phyloP scores from a whole-genome alignment of 2,329 filamentous ascomycete species.

The Diplodia scrobiculata region DNA sequence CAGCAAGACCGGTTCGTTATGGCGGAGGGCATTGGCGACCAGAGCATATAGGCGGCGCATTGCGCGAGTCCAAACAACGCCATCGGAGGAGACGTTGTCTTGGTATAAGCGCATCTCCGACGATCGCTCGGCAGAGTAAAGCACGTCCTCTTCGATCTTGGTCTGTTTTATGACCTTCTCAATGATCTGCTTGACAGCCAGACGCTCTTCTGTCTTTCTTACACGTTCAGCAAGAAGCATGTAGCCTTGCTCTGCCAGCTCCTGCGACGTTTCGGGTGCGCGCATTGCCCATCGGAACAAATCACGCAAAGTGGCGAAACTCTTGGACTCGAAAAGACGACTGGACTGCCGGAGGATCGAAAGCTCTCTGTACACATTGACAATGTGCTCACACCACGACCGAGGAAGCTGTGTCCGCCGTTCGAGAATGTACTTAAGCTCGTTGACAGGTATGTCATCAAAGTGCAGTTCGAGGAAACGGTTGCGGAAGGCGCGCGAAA shows the following conservation, averaged over 20 bases:
- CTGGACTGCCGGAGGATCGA: slow-evolving; percentile 86
- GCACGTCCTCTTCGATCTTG: slow-evolving; percentile 66
- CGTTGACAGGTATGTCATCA: slow-evolving; percentile 94
- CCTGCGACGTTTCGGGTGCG: slow-evolving; percentile 79
- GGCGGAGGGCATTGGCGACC: slow-evolving; percentile 80
- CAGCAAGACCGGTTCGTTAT: slow-evolving; percentile 90
- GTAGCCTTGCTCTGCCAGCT: slow-evolving; percentile 88
- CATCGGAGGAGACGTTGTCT: slow-evolving; percentile 31
- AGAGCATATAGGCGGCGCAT: slow-evolving; percentile 91
- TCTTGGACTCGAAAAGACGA: slow-evolving; percentile 92
- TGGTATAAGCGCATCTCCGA: slow-evolving; percentile 44
- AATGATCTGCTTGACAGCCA: slow-evolving; percentile 82
- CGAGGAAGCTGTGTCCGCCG: slow-evolving; percentile 85
- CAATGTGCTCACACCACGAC: slow-evolving; percentile 87
- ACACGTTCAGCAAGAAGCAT: slow-evolving; percentile 96
- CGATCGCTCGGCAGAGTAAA: slow-evolving; percentile 63
- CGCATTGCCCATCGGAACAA: slow-evolving; percentile 93
- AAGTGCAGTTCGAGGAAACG: slow-evolving; percentile 96
- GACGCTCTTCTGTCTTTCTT: slow-evolving; percentile 81
- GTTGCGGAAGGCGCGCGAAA: slow-evolving; percentile 94
- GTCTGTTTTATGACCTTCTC: slow-evolving; percentile 76
- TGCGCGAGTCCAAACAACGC: slow-evolving; percentile 88
- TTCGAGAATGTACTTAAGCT: slow-evolving; percentile 88
- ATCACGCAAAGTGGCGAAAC: slow-evolving; percentile 93
- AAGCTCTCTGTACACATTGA: slow-evolving; percentile 89